Conservation (phyloP, 768 basidiomycete genomes). For the Xerocomellus intermedius region DNA sequence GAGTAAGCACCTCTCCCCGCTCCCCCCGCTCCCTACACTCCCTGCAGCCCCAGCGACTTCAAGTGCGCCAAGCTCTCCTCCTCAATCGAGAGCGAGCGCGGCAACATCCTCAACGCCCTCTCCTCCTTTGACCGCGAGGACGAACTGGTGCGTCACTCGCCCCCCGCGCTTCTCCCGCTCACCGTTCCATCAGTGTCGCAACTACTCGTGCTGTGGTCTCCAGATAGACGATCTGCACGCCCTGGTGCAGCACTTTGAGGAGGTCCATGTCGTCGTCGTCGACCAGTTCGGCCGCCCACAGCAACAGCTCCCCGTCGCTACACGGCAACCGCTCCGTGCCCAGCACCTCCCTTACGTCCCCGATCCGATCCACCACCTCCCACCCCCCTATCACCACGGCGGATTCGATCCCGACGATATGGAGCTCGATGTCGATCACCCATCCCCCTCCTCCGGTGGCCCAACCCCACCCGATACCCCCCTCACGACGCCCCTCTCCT, state of each 20-base stretch:
- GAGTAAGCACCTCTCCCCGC: slow-evolving; percentile 48
- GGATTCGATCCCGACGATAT: slow-evolving; percentile 76
- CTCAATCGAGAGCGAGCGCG: slow-evolving; percentile 60
- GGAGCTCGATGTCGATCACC: slow-evolving; percentile 69
- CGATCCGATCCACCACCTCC: slow-evolving; percentile 26
- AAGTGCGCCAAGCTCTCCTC: slow-evolving; percentile 46
- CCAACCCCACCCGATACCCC: slow-evolving; percentile 45
- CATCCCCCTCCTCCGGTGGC: slow-evolving; percentile 45
- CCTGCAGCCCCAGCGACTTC: slow-evolving; percentile 44
- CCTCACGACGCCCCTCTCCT: slow-evolving; percentile 41
- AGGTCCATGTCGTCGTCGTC: slow-evolving; percentile 79
- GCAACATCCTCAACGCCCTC: slow-evolving; percentile 62
- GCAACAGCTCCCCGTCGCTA: slow-evolving; percentile 22
- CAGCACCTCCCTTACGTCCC: slow-evolving; percentile 31
- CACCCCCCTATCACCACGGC: slow-evolving; percentile 33
- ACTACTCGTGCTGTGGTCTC: slow-evolving; percentile 89
- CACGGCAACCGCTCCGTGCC: slow-evolving; percentile 30
- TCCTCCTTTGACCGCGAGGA: slow-evolving; percentile 66
- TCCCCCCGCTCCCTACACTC: neutral
- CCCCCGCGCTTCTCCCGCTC: neutral
- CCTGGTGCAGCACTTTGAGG: slow-evolving; percentile 90
- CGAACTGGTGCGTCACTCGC: slow-evolving; percentile 54
- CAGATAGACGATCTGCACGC: slow-evolving; percentile 75
- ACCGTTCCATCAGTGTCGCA: slow-evolving; percentile 56
- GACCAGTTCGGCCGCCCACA: slow-evolving; percentile 41